Percentiles rank a stretch among this genome's conserved stretches.
These are phyloP conservation scores for Trametes punicea DNA, from an alignment of 768 basidiomycete genomes.

Conservation along the genomic window DNA sequence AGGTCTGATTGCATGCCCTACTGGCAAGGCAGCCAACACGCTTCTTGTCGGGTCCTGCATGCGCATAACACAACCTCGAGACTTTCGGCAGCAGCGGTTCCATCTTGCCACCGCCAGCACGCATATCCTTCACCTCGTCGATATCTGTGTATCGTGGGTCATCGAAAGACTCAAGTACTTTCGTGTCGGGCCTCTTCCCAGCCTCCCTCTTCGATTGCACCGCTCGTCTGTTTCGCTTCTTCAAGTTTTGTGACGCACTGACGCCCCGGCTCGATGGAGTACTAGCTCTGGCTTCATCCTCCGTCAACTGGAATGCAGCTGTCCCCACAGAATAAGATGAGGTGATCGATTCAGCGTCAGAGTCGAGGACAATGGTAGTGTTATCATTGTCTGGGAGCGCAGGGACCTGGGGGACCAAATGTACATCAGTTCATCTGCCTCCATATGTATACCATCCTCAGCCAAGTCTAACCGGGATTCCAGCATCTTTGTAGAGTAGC, in stretches of 20 bases:
- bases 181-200: neutral
- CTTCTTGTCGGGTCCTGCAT: neutral
- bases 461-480: neutral
- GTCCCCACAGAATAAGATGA: too few species aligned
- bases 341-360: neutral
- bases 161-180: neutral
- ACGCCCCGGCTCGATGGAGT: too few species aligned
- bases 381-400: too few species aligned
- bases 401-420: too few species aligned
- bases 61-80: neutral
- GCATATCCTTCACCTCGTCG: neutral
- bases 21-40: neutral
- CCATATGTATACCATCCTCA: too few species aligned
- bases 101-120: neutral
- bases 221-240: too few species aligned
- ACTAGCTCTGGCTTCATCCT: too few species aligned
- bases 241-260: too few species aligned
- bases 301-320: too few species aligned
- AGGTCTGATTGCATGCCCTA: neutral
- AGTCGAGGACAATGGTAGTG: too few species aligned
- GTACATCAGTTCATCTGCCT: too few species aligned
- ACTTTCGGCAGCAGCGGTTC: neutral
- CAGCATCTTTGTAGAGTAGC: neutral
- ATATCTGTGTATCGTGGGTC: neutral
- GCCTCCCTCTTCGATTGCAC: neutral